A percentile compares a stretch with the other conserved stretches of the same genome.
Conservation (phyloP, 441 rosid genomes). For the Populus hybrid region DNA sequence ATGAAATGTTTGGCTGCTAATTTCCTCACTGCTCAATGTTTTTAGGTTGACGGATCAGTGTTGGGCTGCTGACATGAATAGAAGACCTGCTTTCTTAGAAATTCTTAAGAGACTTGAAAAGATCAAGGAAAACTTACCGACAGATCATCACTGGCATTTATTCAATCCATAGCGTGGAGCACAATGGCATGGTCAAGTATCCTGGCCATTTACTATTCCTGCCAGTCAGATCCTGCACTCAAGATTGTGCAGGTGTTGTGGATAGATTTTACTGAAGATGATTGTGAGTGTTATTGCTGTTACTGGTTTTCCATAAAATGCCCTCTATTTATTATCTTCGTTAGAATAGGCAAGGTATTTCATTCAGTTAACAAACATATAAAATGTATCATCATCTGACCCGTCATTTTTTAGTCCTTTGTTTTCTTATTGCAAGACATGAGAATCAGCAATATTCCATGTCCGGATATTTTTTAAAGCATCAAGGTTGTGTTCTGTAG, state of each 20-base stretch:
- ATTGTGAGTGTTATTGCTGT: conserved; percentile 16
- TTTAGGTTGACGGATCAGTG: conserved; percentile 70
- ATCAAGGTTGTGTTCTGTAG: neutral
- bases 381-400: conserved; percentile 3
- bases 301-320: conserved; percentile 9
- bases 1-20: conserved; percentile 14
- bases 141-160: conserved; percentile 82
- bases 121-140: conserved; percentile 64
- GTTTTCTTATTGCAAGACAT: neutral
- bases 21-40: conserved; percentile 13
- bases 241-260: conserved; percentile 24
- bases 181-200: conserved; percentile 6
- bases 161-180: conserved; percentile 48
- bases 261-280: conserved; percentile 23
- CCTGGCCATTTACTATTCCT: conserved; percentile 17
- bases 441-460: neutral
- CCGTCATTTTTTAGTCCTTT: neutral
- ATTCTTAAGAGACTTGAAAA: conserved; percentile 90
- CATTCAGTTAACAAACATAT: neutral
- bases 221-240: conserved; percentile 2
- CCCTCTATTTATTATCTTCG: conserved; percentile 12
- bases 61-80: conserved; percentile 89
- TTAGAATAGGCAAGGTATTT: conserved; percentile 3
- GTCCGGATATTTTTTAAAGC: neutral
- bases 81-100: conserved; percentile 86